Evolutionary conservation across 2,329 filamentous ascomycete species (phyloP).

Genomic region (Trichoderma harzianum): DNA sequence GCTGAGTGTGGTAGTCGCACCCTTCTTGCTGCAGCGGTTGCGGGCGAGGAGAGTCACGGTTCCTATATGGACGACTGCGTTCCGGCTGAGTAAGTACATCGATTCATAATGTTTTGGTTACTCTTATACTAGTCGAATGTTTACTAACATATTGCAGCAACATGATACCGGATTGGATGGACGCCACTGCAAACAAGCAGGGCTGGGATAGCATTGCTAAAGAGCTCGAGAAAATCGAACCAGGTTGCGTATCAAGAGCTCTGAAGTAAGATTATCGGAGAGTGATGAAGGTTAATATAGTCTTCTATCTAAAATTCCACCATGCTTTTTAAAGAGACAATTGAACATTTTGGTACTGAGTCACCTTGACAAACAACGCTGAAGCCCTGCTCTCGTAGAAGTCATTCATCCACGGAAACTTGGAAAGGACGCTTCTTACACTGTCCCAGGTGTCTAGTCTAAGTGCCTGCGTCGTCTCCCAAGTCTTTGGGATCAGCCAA

Average conservation of each 20-base stretch:
- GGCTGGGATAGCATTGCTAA: neutral
- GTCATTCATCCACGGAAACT: neutral
- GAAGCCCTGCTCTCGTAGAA: neutral
- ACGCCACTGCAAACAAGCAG: neutral
- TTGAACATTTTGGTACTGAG: neutral
- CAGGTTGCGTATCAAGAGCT: neutral
- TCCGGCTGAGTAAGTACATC: constrained; percentile 25
- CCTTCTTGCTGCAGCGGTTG: constrained; percentile 26
- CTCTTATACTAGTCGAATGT: neutral
- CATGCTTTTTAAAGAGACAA: neutral
- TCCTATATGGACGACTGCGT: constrained; percentile 21
- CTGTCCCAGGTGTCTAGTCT: neutral
- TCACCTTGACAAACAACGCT: neutral
- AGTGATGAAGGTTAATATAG: neutral
- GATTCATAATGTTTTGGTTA: neutral
- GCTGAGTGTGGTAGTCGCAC: constrained; percentile 30
- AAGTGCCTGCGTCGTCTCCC: neutral
- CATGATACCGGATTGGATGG: neutral
- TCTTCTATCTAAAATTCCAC: neutral
- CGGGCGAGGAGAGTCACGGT: constrained; percentile 29
- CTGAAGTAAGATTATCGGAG: neutral
- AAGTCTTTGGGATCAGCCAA: neutral
- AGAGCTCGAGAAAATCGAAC: neutral
- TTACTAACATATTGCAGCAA: neutral
- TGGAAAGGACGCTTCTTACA: neutral